Evolutionary conservation across 2,329 filamentous ascomycete genomes (phyloP), one percentile per base, ranked within the genome.

Genomic region (Sporothrix mexicana): DNA sequence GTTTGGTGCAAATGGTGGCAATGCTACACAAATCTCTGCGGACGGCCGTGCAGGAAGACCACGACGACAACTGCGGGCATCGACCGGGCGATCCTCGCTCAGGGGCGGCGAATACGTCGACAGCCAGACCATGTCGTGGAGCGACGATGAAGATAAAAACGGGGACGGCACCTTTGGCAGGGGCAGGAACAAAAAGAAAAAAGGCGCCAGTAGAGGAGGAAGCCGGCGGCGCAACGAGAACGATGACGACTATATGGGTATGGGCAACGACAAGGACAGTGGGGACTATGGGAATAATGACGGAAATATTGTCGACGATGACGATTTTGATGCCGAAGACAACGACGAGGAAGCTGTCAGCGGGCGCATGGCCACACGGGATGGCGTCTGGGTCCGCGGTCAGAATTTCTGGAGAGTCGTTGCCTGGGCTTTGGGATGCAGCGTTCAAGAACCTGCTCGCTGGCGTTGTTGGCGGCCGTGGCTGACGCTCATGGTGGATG

Each of bases 361-460:
- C 57, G 85, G 88, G 7, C 84, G 86, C 10, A 84, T 94, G 73
- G 90, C 91, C 1, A 87, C 88, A 69, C 83, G 87, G 15, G 86
- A 89, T 59, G 91, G 92, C 43, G 75, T 98, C 1, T 97, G 93
- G 89, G 84, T 83, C 17, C 87, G 88, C n/a, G 93, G 92, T 0
- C 90, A 93, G 74, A 93, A 97, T 79, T 97, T 98, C 78, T 99
- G 96, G 94, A 88, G 90, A 57, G 88, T 93, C 0, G 87, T 96
- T 0, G 96, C 95, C 3, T 98, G 96, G 96, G 92, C 93, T 0
- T 94, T 98, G 80, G 96, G 95, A 79, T 98, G 95, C 82, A 95
- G 93, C 69, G 87, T 92, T 1, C 80, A 87, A 45, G 86, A 95
- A 76, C 90, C 90, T 1, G 86, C 88, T 55, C 87, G 95, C 23